phyloP scores from a whole-genome alignment of 139 green algal genomes.

The Chlamydomonas schloesseri region DNA sequence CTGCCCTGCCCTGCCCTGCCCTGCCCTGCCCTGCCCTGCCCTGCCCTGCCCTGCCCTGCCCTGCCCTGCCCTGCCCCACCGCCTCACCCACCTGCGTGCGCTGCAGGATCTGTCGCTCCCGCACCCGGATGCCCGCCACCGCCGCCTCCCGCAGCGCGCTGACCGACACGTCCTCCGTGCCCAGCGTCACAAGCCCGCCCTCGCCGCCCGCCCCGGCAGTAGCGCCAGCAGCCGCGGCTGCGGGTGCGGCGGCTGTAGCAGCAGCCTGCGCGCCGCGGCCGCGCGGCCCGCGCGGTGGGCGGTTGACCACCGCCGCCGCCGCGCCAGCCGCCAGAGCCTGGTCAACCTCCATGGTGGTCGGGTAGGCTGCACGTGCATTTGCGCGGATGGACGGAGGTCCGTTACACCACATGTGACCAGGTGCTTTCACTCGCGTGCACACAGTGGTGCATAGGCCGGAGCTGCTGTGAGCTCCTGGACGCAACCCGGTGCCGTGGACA shows the following conservation, averaged over 20 bases:
- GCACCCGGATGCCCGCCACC: constrained; percentile 29
- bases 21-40: too few relatives aligned
- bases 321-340: constrained; percentile 24
- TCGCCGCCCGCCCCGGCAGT: not conserved
- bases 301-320: not conserved
- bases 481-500: too few relatives aligned
- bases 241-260: not conserved
- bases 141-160: not conserved
- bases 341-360: constrained; percentile 20
- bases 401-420: too few relatives aligned
- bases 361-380: constrained; percentile 15
- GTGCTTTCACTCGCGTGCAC: too few relatives aligned
- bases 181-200: not conserved
- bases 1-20: too few relatives aligned
- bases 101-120: constrained; percentile 35
- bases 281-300: constrained; percentile 3
- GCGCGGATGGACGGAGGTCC: too few relatives aligned
- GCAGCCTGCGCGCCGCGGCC: not conserved
- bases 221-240: not conserved
- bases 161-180: constrained; percentile 2
- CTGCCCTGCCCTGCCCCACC: too few relatives aligned
- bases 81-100: not conserved
- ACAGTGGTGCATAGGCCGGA: too few relatives aligned
- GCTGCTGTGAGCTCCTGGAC: too few relatives aligned
- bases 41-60: too few relatives aligned